A percentile compares a stretch with the other conserved stretches of the same genome.
Evolutionary conservation across 2,329 filamentous ascomycete genomes (phyloP).

Genomic region (Penicillium sp.): DNA sequence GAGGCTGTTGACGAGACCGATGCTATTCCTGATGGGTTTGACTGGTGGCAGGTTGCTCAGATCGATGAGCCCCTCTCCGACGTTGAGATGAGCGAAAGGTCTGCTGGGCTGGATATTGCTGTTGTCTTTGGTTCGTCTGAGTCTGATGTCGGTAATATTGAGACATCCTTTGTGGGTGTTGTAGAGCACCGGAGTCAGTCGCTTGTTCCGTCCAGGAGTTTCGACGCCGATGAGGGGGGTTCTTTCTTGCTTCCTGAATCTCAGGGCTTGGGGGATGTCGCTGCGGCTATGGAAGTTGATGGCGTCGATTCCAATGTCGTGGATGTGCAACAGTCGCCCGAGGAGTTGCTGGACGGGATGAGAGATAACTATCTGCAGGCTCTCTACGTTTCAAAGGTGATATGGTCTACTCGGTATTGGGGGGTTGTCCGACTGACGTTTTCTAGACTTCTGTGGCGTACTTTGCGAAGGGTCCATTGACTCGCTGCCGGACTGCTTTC

Average conservation of each 20-base stretch:
- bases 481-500: conserved; percentile 44
- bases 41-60: conserved; percentile 38
- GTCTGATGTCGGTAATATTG: not conserved
- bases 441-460: conserved; percentile 49
- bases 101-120: conserved; percentile 26
- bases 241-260: conserved; percentile 13
- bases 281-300: conserved; percentile 14
- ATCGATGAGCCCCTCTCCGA: conserved; percentile 30
- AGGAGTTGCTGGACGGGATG: conserved; percentile 37
- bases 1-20: conserved; percentile 2
- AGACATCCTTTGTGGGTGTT: conserved; percentile 20
- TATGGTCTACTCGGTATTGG: not conserved
- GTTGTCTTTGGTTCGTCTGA: conserved; percentile 29
- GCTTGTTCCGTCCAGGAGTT: conserved; percentile 9
- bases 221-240: not conserved
- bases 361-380: conserved; percentile 43
- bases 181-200: conserved; percentile 17
- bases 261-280: conserved; percentile 11
- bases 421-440: conserved; percentile 12
- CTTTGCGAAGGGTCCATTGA: conserved; percentile 51
- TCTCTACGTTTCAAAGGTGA: conserved; percentile 45
- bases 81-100: conserved; percentile 20
- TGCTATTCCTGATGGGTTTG: conserved; percentile 3
- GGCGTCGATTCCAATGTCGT: conserved; percentile 4
- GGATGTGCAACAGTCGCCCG: conserved; percentile 28